Conservation (phyloP, 768 basidiomycete species). For the Boletus subparvulus region DNA sequence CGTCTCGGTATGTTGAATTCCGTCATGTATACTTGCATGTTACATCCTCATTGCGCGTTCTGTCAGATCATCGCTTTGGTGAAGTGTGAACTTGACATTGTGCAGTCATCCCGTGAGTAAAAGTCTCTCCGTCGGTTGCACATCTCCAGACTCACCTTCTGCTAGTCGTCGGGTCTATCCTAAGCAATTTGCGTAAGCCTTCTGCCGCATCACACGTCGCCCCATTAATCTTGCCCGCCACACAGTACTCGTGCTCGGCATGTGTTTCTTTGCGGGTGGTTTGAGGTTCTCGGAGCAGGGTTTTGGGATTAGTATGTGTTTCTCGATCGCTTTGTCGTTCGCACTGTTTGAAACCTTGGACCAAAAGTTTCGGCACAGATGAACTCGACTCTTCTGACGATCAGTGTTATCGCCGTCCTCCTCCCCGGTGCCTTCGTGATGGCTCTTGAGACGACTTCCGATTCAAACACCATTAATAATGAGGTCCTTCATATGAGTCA, state of each 20-base stretch:
- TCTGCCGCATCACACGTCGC: neutral
- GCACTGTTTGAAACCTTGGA: neutral
- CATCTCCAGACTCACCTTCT: neutral
- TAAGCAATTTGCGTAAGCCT: constrained; percentile 66
- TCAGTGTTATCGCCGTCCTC: constrained; percentile 78
- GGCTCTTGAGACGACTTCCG: constrained; percentile 37
- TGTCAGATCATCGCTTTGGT: constrained; percentile 70
- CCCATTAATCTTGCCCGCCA: neutral
- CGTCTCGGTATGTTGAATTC: constrained; percentile 52
- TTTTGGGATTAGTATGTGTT: constrained; percentile 62
- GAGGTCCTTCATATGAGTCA: constrained; percentile 71
- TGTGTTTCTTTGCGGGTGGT: constrained; percentile 85
- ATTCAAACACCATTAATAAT: constrained; percentile 30
- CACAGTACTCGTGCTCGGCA: constrained; percentile 77
- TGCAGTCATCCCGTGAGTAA: constrained; percentile 72
- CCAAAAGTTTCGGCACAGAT: constrained; percentile 66
- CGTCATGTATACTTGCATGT: neutral
- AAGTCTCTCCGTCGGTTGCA: neutral
- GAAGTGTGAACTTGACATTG: constrained; percentile 80
- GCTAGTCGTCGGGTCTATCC: constrained; percentile 76
- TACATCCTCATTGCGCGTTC: neutral
- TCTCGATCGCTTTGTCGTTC: neutral
- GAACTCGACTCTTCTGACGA: constrained; percentile 69
- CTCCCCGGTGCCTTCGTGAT: constrained; percentile 78
- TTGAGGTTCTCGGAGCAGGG: constrained; percentile 75